Evolutionary conservation across 176 grass and related monocot genomes (phyloP).

Genomic region (Hyparrhenia diplandra): DNA sequence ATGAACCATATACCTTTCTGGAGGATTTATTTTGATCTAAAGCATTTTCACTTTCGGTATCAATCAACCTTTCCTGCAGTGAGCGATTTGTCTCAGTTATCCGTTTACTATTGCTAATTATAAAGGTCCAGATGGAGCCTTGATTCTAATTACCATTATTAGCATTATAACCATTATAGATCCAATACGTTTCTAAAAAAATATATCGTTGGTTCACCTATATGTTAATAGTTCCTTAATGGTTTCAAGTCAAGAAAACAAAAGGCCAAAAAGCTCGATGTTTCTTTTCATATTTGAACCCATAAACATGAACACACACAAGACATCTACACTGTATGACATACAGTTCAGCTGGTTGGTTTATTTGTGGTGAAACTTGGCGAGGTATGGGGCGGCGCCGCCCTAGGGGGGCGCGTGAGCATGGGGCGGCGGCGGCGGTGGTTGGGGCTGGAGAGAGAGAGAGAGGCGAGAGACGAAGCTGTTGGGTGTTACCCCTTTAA

Average conservation of each 20-base stretch:
- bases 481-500: no score
- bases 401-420: no score
- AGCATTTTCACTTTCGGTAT: background rate
- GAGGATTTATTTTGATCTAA: slow-evolving; percentile 16
- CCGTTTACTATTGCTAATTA: background rate
- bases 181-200: background rate
- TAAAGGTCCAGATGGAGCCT: background rate
- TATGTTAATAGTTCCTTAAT: no score
- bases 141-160: background rate
- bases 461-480: no score
- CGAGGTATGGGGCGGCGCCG: no score
- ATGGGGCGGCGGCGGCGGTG: no score
- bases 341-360: no score
- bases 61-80: background rate
- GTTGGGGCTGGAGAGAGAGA: no score
- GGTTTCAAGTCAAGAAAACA: no score
- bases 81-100: background rate
- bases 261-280: background rate
- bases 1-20: background rate
- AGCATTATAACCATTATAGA: background rate
- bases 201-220: background rate
- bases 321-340: background rate
- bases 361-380: no score
- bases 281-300: background rate
- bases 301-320: background rate